Evolutionary conservation across 2,329 filamentous ascomycete species (phyloP), one percentile per base, ranked within the genome.

Genomic region (Sporothrix pallida): DNA sequence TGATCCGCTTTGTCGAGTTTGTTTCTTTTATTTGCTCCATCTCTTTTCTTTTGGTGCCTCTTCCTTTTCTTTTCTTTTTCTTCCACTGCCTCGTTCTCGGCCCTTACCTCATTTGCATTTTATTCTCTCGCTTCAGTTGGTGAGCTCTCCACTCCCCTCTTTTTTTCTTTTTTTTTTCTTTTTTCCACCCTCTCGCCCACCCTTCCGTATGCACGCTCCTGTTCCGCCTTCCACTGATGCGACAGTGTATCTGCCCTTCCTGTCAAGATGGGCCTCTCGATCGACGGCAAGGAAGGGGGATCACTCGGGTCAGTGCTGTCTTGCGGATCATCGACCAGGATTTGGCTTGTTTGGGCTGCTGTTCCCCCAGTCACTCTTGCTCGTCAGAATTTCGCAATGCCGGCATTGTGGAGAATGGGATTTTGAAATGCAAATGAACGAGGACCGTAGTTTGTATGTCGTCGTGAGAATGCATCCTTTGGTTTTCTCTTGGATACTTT

Each of bases 271-370:
- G 42, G 37, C 58, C 44, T 52, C 20, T 23, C 60, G 73, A 74
- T 74, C 73, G 73, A 62, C 73, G 17, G 52, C 69, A 71, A 69
- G 69, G 70, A 63, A 48, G 58, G 68, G 48, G 65, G 65, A 48
- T 70, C 67, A 48, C 52, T 71, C 37, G 58, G 72, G 72, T 71
- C 69, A 52, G 48, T 73, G 67, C 65, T 62, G 48, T 31, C 65
- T 20, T 58, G 54, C 70, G 62, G 73, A 72, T 74, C 73, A 65
- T 50, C 54, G 63, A 72, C 73, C 73, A 72, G 73, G 73, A 65
- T 72, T 56, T 72, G 42, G 20, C 26, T 60, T 37, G 15, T 26
- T 62, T 46, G 52, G 44, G 58, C 62, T 52, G 15, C 17, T 46
- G 10, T 72, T 26, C 56, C 65, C 46, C 71, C 26, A 54, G 63